Percentiles rank a stretch among this genome's conserved stretches.
Evolutionary conservation across 2,329 filamentous ascomycete species (phyloP).

Genomic region (Sclerotinia sclerotiorum): DNA sequence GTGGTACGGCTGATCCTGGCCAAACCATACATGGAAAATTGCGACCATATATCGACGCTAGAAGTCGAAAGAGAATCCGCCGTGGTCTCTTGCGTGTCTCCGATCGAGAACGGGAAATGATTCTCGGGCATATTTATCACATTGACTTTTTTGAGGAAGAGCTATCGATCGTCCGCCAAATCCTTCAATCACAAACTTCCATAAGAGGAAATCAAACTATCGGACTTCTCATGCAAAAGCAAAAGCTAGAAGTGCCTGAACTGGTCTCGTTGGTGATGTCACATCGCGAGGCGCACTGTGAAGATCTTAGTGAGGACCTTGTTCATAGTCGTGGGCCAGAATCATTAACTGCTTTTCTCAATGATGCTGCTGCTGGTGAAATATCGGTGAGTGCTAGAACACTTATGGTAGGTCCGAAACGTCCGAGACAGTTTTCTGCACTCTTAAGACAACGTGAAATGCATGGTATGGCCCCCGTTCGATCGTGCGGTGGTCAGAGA

Average conservation of each 20-base stretch:
- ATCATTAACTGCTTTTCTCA: conserved; percentile 28
- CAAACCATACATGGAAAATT: neutral
- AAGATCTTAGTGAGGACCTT: conserved; percentile 51
- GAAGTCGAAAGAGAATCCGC: conserved; percentile 18
- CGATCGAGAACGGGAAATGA: conserved; percentile 5
- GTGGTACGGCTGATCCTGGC: neutral
- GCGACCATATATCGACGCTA: conserved; percentile 25
- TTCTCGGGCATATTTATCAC: conserved; percentile 23
- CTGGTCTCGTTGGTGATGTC: conserved; percentile 10
- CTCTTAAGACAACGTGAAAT: conserved; percentile 36
- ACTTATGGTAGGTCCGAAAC: conserved; percentile 15
- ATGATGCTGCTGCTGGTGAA: conserved; percentile 27
- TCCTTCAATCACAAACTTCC: conserved; percentile 10
- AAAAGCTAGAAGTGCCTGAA: conserved; percentile 17
- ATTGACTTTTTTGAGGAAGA: conserved; percentile 31
- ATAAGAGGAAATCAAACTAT: conserved; percentile 13
- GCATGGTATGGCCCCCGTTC: conserved; percentile 28
- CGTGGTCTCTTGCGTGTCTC: conserved; percentile 23
- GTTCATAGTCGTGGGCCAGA: conserved; percentile 52
- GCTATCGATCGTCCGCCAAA: conserved; percentile 3
- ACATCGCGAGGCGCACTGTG: neutral
- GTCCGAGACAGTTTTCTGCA: conserved; percentile 20
- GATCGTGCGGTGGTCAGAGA: conserved; percentile 26
- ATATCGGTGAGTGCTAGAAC: conserved; percentile 16
- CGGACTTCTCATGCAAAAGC: conserved; percentile 8